A percentile compares a stretch with the other conserved stretches of the same genome.
These are phyloP conservation scores for Psilocybe sp. DNA, from an alignment of 768 basidiomycete species.

Conservation along the genomic window DNA sequence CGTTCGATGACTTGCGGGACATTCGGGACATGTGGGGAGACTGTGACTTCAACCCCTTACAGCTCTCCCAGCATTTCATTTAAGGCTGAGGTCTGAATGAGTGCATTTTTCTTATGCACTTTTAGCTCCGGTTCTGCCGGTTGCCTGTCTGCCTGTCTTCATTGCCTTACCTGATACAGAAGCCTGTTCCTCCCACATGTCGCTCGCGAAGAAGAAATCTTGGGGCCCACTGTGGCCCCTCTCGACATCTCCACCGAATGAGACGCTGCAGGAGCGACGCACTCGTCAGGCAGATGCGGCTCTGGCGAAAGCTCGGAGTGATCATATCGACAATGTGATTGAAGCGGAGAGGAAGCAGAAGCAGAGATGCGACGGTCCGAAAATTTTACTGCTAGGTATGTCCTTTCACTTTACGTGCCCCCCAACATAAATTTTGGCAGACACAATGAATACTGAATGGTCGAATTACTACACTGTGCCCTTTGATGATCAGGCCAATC, in stretches of 20 bases:
- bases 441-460: neutral
- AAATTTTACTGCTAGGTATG: slow-evolving; percentile 58
- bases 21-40: too few species aligned
- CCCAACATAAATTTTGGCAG: neutral
- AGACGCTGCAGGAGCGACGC: slow-evolving; percentile 40
- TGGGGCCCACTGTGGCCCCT: too few species aligned
- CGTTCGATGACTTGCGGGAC: too few species aligned
- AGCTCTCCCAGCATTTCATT: too few species aligned
- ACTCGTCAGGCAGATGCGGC: slow-evolving; percentile 39
- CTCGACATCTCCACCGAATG: slow-evolving; percentile 22
- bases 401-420: neutral
- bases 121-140: too few species aligned
- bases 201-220: too few species aligned
- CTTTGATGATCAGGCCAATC: slow-evolving; percentile 47
- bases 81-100: too few species aligned
- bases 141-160: too few species aligned
- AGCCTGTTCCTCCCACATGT: too few species aligned
- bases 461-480: neutral
- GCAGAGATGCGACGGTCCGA: slow-evolving; percentile 37
- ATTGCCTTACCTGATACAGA: too few species aligned
- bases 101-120: too few species aligned
- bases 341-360: slow-evolving; percentile 41
- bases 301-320: slow-evolving; percentile 50
- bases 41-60: too few species aligned
- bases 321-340: slow-evolving; percentile 53